Evolutionary conservation across 768 basidiomycete species (phyloP), one percentile per base, ranked within the genome.

Genomic region (Boletus speciosus): DNA sequence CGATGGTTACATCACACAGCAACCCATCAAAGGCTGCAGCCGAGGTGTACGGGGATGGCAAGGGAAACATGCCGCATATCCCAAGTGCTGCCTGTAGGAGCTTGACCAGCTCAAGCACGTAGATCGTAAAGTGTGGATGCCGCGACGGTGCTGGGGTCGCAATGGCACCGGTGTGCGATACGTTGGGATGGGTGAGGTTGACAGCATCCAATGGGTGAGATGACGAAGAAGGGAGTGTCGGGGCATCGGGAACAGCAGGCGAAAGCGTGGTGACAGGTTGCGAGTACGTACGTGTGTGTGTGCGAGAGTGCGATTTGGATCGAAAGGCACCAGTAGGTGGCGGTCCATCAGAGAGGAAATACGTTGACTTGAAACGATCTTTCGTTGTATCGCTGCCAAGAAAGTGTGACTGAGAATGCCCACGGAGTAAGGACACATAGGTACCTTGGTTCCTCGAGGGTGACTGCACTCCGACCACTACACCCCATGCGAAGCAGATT

Each of bases 401-500:
- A 48, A 59, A 49, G 32, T 57, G 57, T 32, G 32, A 19, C 51
- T 41, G 44, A 53, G 53, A 49, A 51, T 50, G 49, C 19, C 25
- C 48, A 47, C 44, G 42, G 29, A 54, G 21, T 44, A 54, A 34
- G 50, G 47, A 51, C 37, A 32, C 16, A 53, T 50, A 35, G 7
- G 65, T 73, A 48, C 86, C 82, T 84, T 10, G 90, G 85, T 59
- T 88, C 84, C 59, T 90, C 83, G 32, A 93, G 81, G 15, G 87
- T 87, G 46, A 93, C 74, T 1, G 88, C 90, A 60, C 75, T 80
- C 40, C 90, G 80, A n/a, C 88, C 88, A 47, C 84, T 84, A 64
- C 86, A 88, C 3, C 89, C 90, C 81, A 91, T 85, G n/a, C 91
- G 81, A 40, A 90, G 77, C 21, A 93, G 77, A 67, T 88, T 86